These are phyloP conservation scores for Rhytidiadelphus loreus DNA, from an alignment of 225 moss, liverwort and hornwort species.

Conservation along the genomic window DNA sequence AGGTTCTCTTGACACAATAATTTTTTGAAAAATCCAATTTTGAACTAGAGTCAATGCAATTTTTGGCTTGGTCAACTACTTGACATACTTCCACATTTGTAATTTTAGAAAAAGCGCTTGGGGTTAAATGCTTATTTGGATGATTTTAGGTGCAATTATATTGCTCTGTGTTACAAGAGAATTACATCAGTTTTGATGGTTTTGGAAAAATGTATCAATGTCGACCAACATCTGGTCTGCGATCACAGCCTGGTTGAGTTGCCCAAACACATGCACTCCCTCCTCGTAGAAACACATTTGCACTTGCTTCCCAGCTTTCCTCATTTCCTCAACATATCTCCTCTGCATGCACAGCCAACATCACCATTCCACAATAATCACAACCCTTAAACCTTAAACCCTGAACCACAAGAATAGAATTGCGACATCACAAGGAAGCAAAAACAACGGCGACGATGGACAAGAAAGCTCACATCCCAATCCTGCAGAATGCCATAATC, in stretches of 20 bases:
- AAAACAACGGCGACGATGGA: not conserved
- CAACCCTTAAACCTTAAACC: not conserved
- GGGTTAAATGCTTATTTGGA: not conserved
- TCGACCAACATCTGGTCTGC: conserved; percentile 13
- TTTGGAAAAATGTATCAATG: conserved; percentile 2
- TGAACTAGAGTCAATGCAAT: too few relatives aligned
- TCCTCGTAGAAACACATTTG: conserved; percentile 18
- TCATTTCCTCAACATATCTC: conserved; percentile 29
- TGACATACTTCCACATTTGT: too few relatives aligned
- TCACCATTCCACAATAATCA: not conserved
- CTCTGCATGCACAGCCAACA: not conserved
- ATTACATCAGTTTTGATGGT: not conserved
- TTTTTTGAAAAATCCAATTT: too few relatives aligned
- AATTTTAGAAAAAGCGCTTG: too few relatives aligned
- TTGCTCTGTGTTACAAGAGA: not conserved
- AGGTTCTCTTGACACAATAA: too few relatives aligned
- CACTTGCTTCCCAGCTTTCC: conserved; percentile 26
- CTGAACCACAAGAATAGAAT: not conserved
- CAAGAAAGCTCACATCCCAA: conserved; percentile 8
- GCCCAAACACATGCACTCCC: conserved; percentile 5
- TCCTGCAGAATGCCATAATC: conserved; percentile 36
- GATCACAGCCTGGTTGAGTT: conserved; percentile 2
- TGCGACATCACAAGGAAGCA: not conserved
- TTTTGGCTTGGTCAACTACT: too few relatives aligned
- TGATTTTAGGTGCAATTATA: not conserved